Evolutionary conservation across 1,284 basidiomycete genomes (phyloP).

Genomic region (Macrocystidia cucumis): DNA sequence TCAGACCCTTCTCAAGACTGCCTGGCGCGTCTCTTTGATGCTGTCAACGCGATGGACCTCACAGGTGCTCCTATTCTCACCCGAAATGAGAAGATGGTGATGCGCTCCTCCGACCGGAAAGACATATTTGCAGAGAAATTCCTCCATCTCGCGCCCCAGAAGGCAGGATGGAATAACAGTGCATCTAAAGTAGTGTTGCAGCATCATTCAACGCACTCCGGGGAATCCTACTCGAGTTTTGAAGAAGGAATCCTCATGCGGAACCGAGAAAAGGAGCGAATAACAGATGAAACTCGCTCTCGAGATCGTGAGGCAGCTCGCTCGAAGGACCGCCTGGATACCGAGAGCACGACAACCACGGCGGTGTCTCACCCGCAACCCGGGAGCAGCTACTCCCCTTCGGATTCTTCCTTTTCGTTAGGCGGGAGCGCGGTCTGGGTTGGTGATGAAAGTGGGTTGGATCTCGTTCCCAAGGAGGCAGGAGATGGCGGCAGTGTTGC

Average conservation of each 20-base stretch:
- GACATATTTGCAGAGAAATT: constrained; percentile 90
- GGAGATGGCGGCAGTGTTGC: constrained; percentile 28
- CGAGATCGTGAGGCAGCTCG: constrained; percentile 19
- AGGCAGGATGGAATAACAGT: constrained; percentile 15
- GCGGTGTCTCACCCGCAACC: constrained; percentile 17
- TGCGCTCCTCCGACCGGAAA: constrained; percentile 85
- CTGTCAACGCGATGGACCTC: constrained; percentile 90
- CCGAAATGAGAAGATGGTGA: constrained; percentile 80
- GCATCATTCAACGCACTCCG: constrained; percentile 48
- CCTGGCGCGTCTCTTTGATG: constrained; percentile 83
- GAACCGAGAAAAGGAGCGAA: constrained; percentile 24
- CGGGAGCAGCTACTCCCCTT: constrained; percentile 41
- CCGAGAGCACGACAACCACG: constrained; percentile 29
- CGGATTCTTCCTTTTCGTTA: constrained; percentile 62
- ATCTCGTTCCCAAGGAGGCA: constrained; percentile 26
- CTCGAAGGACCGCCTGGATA: constrained; percentile 29
- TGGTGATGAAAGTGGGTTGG: constrained; percentile 55
- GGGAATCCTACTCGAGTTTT: constrained; percentile 57
- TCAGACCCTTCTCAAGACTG: constrained; percentile 81
- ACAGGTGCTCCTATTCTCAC: constrained; percentile 71
- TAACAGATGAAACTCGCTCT: constrained; percentile 17
- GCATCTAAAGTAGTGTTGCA: constrained; percentile 20
- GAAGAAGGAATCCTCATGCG: constrained; percentile 54
- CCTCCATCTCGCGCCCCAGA: constrained; percentile 22
- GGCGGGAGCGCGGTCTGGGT: constrained; percentile 77